Conservation (phyloP, 257 asterid genomes). For the Misopates orontium region DNA sequence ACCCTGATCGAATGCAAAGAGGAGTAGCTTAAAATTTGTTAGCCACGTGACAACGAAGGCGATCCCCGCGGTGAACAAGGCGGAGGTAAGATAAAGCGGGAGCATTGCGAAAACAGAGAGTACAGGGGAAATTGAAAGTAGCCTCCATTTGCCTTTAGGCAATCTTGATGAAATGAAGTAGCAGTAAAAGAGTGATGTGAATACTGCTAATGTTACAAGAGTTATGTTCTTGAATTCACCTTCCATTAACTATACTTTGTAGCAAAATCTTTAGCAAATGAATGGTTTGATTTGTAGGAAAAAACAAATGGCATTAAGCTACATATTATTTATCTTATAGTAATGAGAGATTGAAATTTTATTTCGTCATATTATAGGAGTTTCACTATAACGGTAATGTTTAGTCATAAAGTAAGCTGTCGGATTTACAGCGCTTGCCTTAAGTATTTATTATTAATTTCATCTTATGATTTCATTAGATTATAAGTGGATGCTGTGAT, state of each 20-base stretch:
- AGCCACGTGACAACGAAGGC: slow-evolving; percentile 61
- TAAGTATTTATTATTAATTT: too few relatives aligned
- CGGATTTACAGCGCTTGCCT: too few relatives aligned
- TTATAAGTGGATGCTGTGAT: too few relatives aligned
- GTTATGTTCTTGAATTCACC: slow-evolving; percentile 41
- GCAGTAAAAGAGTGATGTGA: slow-evolving; percentile 45
- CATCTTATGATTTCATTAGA: too few relatives aligned
- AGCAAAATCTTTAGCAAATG: too few relatives aligned
- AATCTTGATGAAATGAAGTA: slow-evolving; percentile 38
- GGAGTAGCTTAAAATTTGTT: slow-evolving; percentile 51
- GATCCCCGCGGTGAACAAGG: slow-evolving; percentile 36
- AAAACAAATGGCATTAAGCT: too few relatives aligned
- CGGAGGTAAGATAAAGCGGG: slow-evolving; percentile 43
- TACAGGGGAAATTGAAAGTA: slow-evolving; percentile 48
- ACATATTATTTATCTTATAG: too few relatives aligned
- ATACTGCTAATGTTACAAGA: slow-evolving; percentile 23
- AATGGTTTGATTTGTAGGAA: too few relatives aligned
- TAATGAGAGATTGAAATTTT: too few relatives aligned
- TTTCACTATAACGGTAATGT: too few relatives aligned
- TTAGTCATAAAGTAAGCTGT: too few relatives aligned
- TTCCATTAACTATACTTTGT: slow-evolving; percentile 31
- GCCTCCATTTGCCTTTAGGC: slow-evolving; percentile 43
- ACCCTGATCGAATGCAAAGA: slow-evolving; percentile 60
- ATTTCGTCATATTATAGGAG: too few relatives aligned
- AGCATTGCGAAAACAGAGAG: slow-evolving; percentile 41